Base-by-base conservation (phyloP, 2,329 filamentous ascomycete genomes). In the Penicillium sp. region DNA sequence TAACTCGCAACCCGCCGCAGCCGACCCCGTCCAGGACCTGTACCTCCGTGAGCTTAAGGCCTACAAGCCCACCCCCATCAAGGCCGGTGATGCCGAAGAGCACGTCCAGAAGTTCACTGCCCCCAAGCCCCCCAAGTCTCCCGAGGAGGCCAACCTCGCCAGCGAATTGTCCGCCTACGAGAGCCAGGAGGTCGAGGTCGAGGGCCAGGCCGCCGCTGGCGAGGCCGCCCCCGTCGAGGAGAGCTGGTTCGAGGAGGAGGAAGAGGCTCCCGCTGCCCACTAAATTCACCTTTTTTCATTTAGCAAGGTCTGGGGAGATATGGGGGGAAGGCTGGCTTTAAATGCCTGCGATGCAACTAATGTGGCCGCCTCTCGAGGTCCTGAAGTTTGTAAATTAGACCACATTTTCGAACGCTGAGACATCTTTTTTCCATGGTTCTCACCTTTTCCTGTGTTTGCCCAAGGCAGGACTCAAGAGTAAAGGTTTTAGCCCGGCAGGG, bases 1-100 rank as follows among this genome's bases (percentile, higher is more conserved):
- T 66, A 61, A 70, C 61, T 53, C 43, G 57, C 49, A 40, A 47
- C 46, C 44, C 56, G n/a, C 50, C 63, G 36, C 73, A 97, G 94
- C 90, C 86, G 94, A 99, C 78, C 86, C 96, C 71, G 90, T 99
- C 69, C 94, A 97, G 80, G 93, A 97, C 76, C 85, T 99, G 73
- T 99, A 99, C 84, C 87, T 99, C 69, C 89, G 88, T 77, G 92
- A 97, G 80, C 87, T 99, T 74, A 94, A 93, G 81, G 85, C 86
- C 78, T 97, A 96, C 88, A 97, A 97, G 85, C 81, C 87, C 62
- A 82, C 89, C 55, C 81, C 86, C 66, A 75, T 93, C 80, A 96
- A 97, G 84, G 83, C 91, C 62, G 85, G 85, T 69, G 94, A 97
- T 73, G 82, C 92, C 73, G 88, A 93, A 68, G 92, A 90, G 74